These are phyloP conservation scores for Schoenoplectus tabernaemontani DNA, from an alignment of 202 grass and related monocot genomes.

Conservation along the genomic window DNA sequence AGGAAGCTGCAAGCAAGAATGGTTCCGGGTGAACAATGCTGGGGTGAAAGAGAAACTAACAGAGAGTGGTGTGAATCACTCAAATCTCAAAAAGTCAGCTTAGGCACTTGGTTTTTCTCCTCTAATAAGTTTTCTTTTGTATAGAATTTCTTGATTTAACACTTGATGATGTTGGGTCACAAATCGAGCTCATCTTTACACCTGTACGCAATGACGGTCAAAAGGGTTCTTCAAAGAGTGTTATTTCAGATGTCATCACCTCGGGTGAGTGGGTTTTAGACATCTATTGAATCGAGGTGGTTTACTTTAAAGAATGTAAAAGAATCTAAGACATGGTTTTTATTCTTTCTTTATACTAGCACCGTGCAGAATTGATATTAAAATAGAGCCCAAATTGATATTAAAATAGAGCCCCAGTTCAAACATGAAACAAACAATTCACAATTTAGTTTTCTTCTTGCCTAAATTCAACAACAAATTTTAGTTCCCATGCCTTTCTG, in stretches of 20 bases:
- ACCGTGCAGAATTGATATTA: background rate
- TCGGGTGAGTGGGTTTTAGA: slow-evolving; percentile 54
- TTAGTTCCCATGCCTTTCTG: slow-evolving; percentile 7
- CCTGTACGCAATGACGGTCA: slow-evolving; percentile 68
- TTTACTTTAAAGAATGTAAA: no score
- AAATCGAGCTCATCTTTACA: slow-evolving; percentile 65
- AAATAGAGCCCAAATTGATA: background rate
- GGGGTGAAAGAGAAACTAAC: slow-evolving; percentile 53
- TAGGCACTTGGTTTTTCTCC: slow-evolving; percentile 11
- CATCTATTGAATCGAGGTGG: no score
- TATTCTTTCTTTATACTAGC: background rate
- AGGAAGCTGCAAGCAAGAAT: slow-evolving; percentile 84
- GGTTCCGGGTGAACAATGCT: slow-evolving; percentile 62
- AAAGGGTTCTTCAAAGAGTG: slow-evolving; percentile 47
- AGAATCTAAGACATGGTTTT: no score
- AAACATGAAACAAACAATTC: background rate
- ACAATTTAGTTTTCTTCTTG: background rate
- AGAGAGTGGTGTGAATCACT: slow-evolving; percentile 47
- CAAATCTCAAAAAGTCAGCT: slow-evolving; percentile 25
- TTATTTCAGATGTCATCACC: slow-evolving; percentile 61
- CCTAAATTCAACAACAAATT: background rate
- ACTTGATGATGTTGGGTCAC: slow-evolving; percentile 51
- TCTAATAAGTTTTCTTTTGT: slow-evolving; percentile 11
- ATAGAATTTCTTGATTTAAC: slow-evolving; percentile 77
- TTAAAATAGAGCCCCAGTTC: background rate